Evolutionary conservation across 495 filamentous ascomycete species (phyloP).

Genomic region (Tuber aestivum): DNA sequence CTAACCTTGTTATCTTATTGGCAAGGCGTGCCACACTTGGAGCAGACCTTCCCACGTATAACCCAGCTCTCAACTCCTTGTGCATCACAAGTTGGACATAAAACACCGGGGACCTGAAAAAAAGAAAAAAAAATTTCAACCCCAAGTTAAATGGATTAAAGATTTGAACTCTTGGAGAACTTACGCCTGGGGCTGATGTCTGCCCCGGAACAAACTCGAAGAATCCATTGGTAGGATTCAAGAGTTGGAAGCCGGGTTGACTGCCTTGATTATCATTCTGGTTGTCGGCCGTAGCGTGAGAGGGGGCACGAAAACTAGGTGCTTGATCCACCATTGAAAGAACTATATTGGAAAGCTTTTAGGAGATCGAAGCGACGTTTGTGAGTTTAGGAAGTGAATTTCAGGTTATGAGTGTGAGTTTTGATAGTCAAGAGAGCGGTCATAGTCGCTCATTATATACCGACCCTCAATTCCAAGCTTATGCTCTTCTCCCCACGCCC

Average conservation of each 20-base stretch:
- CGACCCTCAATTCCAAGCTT: background rate
- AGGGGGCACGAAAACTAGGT: background rate
- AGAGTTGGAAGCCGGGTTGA: background rate
- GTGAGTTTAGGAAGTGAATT: background rate
- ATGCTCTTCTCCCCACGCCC: background rate
- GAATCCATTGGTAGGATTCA: background rate
- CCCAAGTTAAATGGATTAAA: background rate
- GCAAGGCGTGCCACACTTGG: slow-evolving; percentile 35
- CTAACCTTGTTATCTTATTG: slow-evolving; percentile 8
- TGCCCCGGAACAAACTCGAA: background rate
- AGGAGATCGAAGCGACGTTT: background rate
- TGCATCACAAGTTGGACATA: slow-evolving; percentile 33
- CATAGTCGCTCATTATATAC: background rate
- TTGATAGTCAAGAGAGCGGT: background rate
- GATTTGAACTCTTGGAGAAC: background rate
- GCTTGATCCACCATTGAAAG: background rate
- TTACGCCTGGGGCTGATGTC: background rate
- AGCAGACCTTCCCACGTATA: slow-evolving; percentile 37
- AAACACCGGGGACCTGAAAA: slow-evolving; percentile 33
- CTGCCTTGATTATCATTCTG: background rate
- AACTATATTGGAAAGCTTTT: background rate
- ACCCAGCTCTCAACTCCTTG: slow-evolving; percentile 37
- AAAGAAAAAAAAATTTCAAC: too few relatives aligned
- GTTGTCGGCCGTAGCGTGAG: background rate
- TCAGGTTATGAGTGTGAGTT: background rate